Evolutionary conservation across 2,329 filamentous ascomycete species (phyloP).

Genomic region (Fusarium secorum): DNA sequence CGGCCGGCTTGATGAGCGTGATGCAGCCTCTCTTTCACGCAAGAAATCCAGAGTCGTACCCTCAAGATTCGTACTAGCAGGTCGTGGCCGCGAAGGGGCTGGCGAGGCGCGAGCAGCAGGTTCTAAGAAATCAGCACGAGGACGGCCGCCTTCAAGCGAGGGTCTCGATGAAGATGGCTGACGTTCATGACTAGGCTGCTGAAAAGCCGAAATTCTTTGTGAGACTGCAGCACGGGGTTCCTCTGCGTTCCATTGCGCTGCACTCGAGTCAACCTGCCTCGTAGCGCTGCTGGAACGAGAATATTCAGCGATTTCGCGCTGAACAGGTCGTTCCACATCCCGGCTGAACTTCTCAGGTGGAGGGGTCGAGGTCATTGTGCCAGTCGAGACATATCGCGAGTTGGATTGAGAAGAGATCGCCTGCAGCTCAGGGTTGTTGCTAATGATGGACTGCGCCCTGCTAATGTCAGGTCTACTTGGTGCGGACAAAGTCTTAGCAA

Average conservation of each 20-base stretch:
- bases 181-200: constrained; percentile 40
- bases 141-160: constrained; percentile 41
- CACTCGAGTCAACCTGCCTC: constrained; percentile 34
- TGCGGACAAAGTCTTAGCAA: constrained; percentile 52
- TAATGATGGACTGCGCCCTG: constrained; percentile 70
- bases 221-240: constrained; percentile 31
- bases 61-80: constrained; percentile 83
- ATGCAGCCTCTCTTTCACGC: constrained; percentile 74
- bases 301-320: constrained; percentile 36
- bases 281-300: constrained; percentile 43
- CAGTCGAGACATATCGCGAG: constrained; percentile 62
- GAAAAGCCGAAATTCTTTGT: constrained; percentile 38
- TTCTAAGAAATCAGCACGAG: constrained; percentile 40
- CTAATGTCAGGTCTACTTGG: constrained; percentile 60
- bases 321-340: constrained; percentile 22
- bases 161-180: constrained; percentile 40
- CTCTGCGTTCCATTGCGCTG: constrained; percentile 22
- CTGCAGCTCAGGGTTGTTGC: constrained; percentile 67
- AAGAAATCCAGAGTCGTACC: constrained; percentile 80
- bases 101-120: constrained; percentile 39
- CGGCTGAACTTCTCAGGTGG: constrained; percentile 53
- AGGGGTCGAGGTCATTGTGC: constrained; percentile 79
- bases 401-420: constrained; percentile 59
- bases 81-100: constrained; percentile 66
- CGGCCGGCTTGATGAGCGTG: constrained; percentile 48